Evolutionary conservation across 2,329 filamentous ascomycete genomes (phyloP).

Genomic region (Mariannaea sp.): DNA sequence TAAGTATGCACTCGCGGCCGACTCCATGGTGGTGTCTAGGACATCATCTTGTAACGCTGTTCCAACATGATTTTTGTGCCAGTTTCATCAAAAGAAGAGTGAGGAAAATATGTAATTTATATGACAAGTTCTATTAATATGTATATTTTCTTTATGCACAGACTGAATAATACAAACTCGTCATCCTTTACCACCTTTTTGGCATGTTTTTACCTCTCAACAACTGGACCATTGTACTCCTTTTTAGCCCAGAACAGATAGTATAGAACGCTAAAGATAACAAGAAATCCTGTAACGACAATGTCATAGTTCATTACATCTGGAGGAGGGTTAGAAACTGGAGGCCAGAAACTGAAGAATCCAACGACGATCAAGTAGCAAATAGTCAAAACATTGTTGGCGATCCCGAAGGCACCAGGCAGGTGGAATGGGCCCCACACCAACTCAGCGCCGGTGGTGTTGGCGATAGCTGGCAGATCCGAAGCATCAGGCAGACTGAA

Average conservation of each 20-base stretch:
- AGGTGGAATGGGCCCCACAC: slow-evolving; percentile 62
- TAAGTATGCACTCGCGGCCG: too few relatives aligned
- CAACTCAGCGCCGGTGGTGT: slow-evolving; percentile 38
- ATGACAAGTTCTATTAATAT: too few relatives aligned
- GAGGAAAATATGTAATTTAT: too few relatives aligned
- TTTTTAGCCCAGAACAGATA: slow-evolving; percentile 49
- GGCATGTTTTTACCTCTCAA: slow-evolving; percentile 31
- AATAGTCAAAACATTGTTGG: slow-evolving; percentile 60
- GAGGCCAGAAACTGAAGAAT: slow-evolving; percentile 61
- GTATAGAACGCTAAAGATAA: slow-evolving; percentile 53
- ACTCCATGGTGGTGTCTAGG: too few relatives aligned
- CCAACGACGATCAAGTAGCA: slow-evolving; percentile 58
- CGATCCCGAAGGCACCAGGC: slow-evolving; percentile 53
- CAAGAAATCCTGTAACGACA: slow-evolving; percentile 48
- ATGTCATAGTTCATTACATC: slow-evolving; percentile 54
- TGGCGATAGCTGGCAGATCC: slow-evolving; percentile 37
- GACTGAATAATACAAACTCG: too few relatives aligned
- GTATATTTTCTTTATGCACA: too few relatives aligned
- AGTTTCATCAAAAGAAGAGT: too few relatives aligned
- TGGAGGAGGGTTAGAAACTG: slow-evolving; percentile 36
- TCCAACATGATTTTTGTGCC: too few relatives aligned
- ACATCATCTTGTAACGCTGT: too few relatives aligned
- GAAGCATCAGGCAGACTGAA: slow-evolving; percentile 33
- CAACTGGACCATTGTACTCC: slow-evolving; percentile 52
- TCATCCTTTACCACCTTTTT: too few relatives aligned